These are phyloP conservation scores for Cystobasidium ongulense DNA, from an alignment of 768 basidiomycete species.

Conservation along the genomic window DNA sequence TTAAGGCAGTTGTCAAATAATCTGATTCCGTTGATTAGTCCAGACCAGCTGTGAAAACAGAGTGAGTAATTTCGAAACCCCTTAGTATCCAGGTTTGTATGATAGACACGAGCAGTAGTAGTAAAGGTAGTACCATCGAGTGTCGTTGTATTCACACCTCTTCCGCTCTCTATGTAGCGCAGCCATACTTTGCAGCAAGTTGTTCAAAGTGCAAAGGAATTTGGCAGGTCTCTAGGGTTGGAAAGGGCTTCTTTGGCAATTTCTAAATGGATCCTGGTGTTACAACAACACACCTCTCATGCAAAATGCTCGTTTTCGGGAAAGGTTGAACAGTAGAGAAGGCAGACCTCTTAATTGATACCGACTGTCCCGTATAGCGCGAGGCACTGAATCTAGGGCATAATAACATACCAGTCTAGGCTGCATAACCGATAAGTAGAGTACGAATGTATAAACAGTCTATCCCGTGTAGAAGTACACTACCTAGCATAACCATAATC, in stretches of 20 bases:
- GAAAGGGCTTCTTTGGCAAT: not conserved
- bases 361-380: not conserved
- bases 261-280: not conserved
- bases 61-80: not conserved
- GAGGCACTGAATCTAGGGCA: not conserved
- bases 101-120: not conserved
- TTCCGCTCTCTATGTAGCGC: too few relatives aligned
- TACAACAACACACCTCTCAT: too few relatives aligned
- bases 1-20: not conserved
- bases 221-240: not conserved
- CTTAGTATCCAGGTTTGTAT: not conserved
- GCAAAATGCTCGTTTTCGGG: too few relatives aligned
- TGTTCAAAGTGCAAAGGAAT: not conserved
- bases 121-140: not conserved
- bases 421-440: not conserved
- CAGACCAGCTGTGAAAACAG: conserved; percentile 18
- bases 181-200: not conserved
- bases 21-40: not conserved
- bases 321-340: too few relatives aligned
- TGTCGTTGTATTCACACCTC: not conserved
- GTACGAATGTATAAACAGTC: not conserved
- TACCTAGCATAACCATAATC: conserved; percentile 12
- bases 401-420: not conserved
- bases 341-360: too few relatives aligned
- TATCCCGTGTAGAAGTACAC: not conserved